These are phyloP conservation scores for Leccinum uliginosum DNA, from an alignment of 768 basidiomycete genomes.

Conservation along the genomic window DNA sequence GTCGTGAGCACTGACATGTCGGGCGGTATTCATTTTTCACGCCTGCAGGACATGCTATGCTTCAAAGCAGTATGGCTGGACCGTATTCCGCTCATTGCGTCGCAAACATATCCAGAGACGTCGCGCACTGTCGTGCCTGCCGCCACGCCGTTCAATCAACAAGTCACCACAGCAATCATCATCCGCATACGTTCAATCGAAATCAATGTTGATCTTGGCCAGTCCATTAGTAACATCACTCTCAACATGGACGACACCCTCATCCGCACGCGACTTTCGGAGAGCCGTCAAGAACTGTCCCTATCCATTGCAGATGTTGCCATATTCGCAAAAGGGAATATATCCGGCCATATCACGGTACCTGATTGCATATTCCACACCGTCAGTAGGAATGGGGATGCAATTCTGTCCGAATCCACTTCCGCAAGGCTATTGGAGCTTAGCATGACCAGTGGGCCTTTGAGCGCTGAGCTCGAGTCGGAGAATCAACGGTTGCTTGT, in stretches of 20 bases:
- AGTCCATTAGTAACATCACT: slow-evolving; percentile 71
- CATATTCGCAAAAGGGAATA: slow-evolving; percentile 59
- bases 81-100: slow-evolving; percentile 71
- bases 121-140: slow-evolving; percentile 18
- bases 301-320: slow-evolving; percentile 55
- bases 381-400: slow-evolving; percentile 49
- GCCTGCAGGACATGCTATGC: slow-evolving; percentile 87
- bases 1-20: slow-evolving; percentile 83
- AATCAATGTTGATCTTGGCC: slow-evolving; percentile 78
- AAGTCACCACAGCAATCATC: slow-evolving; percentile 59
- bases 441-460: slow-evolving; percentile 65
- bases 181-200: slow-evolving; percentile 69
- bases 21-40: slow-evolving; percentile 75
- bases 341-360: slow-evolving; percentile 64
- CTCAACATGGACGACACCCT: slow-evolving; percentile 62
- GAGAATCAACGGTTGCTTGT: slow-evolving; percentile 71
- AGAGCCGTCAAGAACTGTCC: slow-evolving; percentile 57
- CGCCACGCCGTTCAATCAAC: slow-evolving; percentile 29
- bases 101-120: slow-evolving; percentile 26
- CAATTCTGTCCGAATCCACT: slow-evolving; percentile 28
- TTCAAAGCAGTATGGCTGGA: slow-evolving; percentile 96
- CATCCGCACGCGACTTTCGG: slow-evolving; percentile 63
- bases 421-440: slow-evolving; percentile 63
- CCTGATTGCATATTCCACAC: slow-evolving; percentile 76
- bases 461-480: slow-evolving; percentile 66